Evolutionary conservation across 441 rosid species (phyloP), one percentile per base, ranked within the genome.

Genomic region (Jatropha multifida): DNA sequence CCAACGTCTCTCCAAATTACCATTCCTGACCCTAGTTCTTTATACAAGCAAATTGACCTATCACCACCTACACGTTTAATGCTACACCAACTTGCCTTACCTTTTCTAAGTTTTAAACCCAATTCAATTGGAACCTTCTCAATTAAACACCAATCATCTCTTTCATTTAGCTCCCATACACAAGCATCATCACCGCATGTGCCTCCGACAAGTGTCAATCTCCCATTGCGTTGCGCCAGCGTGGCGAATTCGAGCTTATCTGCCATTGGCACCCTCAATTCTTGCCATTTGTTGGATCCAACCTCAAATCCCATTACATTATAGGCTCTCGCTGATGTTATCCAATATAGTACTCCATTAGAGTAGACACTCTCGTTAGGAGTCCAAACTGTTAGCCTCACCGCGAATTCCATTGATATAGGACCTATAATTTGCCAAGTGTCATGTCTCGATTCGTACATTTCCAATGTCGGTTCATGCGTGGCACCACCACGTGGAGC

Each of bases 271-370:
- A 73, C 83, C 4, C 84, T 78, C 72, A 88, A 20, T 60, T 85
- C 90, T 23, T 72, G 82, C 90, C 92, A 88, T 4, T 56, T 73
- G 76, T 81, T 81, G 5, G 83, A 74, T 38, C 13, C 26, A 3
- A 88, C 80, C 60, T 86, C 78, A 15, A 80, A 83, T 3, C 85
- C 80, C 89, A 88, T 86, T 9, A 84, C 76, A n/a, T 83, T 85
- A 42, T 84, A 88, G n/a, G 86, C 89, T 20, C 90, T 65, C 0
- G 92, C 92, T 0, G 92, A 88, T 5, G 90, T 88, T 75, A 88
- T 86, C 92, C 92, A 88, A 13, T 88, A 87, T 0, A 88, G 44
- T 12, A 81, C 72, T 4, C 89, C 89, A 3, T 74, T 54, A 12
- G 73, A 77, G 76, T 76, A 84, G 0, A 85, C 89, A 7, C 88